These are phyloP conservation scores for Byssothecium circinans DNA, from an alignment of 2,329 filamentous ascomycete genomes.

Conservation along the genomic window DNA sequence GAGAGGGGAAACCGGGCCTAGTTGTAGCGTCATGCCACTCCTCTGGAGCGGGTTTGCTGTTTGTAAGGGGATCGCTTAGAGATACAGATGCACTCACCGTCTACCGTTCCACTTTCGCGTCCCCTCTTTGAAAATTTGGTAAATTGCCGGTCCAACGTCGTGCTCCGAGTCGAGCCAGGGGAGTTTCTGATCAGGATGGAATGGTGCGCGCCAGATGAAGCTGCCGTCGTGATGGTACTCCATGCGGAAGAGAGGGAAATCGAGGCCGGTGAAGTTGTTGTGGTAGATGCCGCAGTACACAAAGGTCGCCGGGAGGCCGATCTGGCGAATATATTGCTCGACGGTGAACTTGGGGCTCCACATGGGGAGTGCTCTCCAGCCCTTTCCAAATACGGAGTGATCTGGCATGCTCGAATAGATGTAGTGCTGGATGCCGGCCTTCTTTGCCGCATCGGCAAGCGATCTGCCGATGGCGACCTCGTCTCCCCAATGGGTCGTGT, in stretches of 20 bases:
- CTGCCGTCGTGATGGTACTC: constrained; percentile 81
- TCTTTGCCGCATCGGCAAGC: constrained; percentile 85
- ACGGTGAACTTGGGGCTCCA: constrained; percentile 93
- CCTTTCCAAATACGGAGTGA: constrained; percentile 74
- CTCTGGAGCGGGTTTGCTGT: constrained; percentile 22
- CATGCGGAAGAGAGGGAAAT: constrained; percentile 95
- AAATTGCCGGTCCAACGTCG: constrained; percentile 86
- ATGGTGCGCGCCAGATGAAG: constrained; percentile 91
- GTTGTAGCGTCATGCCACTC: constrained; percentile 1
- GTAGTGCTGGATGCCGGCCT: constrained; percentile 82
- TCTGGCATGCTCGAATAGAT: constrained; percentile 98
- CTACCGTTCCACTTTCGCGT: constrained; percentile 78
- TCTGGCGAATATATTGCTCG: constrained; percentile 84
- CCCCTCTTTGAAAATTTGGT: constrained; percentile 95
- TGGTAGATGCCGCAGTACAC: constrained; percentile 98
- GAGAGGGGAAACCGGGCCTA: constrained; percentile 3
- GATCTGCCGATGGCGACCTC: constrained; percentile 87
- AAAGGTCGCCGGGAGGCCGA: constrained; percentile 84
- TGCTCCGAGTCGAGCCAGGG: constrained; percentile 97
- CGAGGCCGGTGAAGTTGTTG: constrained; percentile 95
- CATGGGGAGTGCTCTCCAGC: constrained; percentile 81
- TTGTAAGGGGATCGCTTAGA: constrained; percentile 1
- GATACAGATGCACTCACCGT: constrained; percentile 54
- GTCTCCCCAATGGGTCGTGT: constrained; percentile 96
- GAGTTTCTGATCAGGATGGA: constrained; percentile 83